phyloP scores from a whole-genome alignment of 208 protist species.

The Endotrypanum monterogeii region DNA sequence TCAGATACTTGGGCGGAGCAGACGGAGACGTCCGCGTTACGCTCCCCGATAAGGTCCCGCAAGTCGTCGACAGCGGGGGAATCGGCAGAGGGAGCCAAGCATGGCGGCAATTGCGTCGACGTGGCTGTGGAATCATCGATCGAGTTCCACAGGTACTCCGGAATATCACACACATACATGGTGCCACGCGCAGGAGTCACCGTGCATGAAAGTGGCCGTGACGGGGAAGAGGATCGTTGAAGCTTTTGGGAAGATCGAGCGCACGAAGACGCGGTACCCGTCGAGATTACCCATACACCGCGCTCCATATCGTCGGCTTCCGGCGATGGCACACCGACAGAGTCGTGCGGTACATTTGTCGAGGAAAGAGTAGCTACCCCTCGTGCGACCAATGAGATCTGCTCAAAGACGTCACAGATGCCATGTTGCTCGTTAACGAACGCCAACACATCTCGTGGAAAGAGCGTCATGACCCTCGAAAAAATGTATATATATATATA shows the following conservation, averaged over 20 bases:
- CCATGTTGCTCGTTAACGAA: slow-evolving; percentile 8
- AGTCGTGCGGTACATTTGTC: background rate
- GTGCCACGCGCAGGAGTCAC: slow-evolving; percentile 1
- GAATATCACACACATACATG: slow-evolving; percentile 25
- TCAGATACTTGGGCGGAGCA: background rate
- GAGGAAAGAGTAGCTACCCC: background rate
- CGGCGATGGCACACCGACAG: background rate
- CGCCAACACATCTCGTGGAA: slow-evolving; percentile 12
- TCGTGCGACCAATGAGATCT: slow-evolving; percentile 17
- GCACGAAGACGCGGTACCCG: background rate
- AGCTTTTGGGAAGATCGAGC: background rate
- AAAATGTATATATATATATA: background rate
- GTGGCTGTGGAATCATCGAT: slow-evolving; percentile 13
- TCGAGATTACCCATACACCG: background rate
- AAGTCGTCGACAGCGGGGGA: slow-evolving; percentile 16
- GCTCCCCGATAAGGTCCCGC: slow-evolving; percentile 9
- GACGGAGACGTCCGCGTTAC: background rate
- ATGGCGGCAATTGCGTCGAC: slow-evolving; percentile 18
- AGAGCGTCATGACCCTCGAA: slow-evolving; percentile 18
- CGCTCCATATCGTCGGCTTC: too few species aligned
- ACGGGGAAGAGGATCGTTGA: background rate
- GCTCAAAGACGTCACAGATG: slow-evolving; percentile 22
- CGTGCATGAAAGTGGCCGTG: background rate
- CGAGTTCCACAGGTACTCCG: slow-evolving; percentile 23
- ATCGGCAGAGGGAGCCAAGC: slow-evolving; percentile 22